Evolutionary conservation across 139 green algal genomes (phyloP).

Genomic region (Picochlorum sp.): DNA sequence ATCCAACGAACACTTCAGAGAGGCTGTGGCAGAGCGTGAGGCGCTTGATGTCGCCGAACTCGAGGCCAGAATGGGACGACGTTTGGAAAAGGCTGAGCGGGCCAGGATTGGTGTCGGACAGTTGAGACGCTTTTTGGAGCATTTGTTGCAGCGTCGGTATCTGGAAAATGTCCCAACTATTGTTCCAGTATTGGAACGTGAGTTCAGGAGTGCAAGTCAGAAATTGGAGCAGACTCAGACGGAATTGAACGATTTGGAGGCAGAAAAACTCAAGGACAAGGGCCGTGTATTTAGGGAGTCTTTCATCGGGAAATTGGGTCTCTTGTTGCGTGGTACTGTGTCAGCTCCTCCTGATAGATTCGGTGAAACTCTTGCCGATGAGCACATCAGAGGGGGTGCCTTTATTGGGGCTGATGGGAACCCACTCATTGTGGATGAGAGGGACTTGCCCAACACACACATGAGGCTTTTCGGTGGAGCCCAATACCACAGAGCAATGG

Average conservation of each 20-base stretch:
- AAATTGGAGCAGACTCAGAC: conserved; percentile 47
- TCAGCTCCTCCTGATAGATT: conserved; percentile 69
- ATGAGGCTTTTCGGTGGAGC: conserved; percentile 94
- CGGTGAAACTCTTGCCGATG: conserved; percentile 90
- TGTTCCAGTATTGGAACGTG: conserved; percentile 81
- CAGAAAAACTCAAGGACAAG: conserved; percentile 65
- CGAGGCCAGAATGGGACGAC: conserved; percentile 47
- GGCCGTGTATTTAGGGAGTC: conserved; percentile 67
- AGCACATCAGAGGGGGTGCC: conserved; percentile 76
- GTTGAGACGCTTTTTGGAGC: conserved; percentile 84
- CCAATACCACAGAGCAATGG: conserved; percentile 91
- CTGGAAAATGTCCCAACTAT: conserved; percentile 86
- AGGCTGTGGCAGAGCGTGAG: conserved; percentile 69
- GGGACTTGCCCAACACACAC: conserved; percentile 68
- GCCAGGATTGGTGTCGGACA: conserved; percentile 70
- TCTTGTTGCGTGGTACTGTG: conserved; percentile 77
- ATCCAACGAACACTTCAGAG: conserved; percentile 85
- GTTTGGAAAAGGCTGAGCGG: conserved; percentile 57
- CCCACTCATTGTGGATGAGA: conserved; percentile 26
- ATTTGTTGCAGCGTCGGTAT: conserved; percentile 84
- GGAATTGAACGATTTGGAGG: conserved; percentile 54
- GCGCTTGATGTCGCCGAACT: conserved; percentile 59
- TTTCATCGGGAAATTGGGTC: conserved; percentile 71
- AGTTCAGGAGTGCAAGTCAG: conserved; percentile 54
- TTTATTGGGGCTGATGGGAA: conserved; percentile 64